These are phyloP conservation scores for Aphanoascus verrucosus DNA, from an alignment of 2,329 filamentous ascomycete species.

Conservation along the genomic window DNA sequence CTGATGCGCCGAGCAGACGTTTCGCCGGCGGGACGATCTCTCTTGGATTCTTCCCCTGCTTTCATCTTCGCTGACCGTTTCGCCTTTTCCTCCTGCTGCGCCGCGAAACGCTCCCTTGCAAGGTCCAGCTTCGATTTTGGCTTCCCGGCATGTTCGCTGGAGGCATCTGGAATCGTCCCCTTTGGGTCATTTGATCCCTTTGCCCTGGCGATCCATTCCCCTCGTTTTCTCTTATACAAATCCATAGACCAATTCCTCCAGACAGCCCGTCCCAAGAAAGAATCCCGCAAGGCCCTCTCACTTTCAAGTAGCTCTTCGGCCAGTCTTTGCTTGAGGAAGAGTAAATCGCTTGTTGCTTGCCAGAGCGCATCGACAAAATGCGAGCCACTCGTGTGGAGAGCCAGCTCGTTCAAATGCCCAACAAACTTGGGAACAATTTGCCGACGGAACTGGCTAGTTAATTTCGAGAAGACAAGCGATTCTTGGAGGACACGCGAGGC, in stretches of 20 bases:
- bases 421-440: slow-evolving; percentile 55
- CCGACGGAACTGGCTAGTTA: slow-evolving; percentile 47
- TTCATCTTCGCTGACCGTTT: slow-evolving; percentile 11
- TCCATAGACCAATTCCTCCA: slow-evolving; percentile 69
- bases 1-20: slow-evolving; percentile 9
- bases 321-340: slow-evolving; percentile 57
- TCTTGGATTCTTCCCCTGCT: neutral
- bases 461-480: slow-evolving; percentile 46
- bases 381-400: slow-evolving; percentile 52
- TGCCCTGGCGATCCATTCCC: slow-evolving; percentile 54
- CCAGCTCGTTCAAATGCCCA: slow-evolving; percentile 49
- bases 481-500: slow-evolving; percentile 55
- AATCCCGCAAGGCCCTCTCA: slow-evolving; percentile 53
- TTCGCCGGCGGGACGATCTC: slow-evolving; percentile 2
- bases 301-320: slow-evolving; percentile 51
- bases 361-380: slow-evolving; percentile 59
- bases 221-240: slow-evolving; percentile 52
- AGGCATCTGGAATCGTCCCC: slow-evolving; percentile 10
- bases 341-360: slow-evolving; percentile 51
- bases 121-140: slow-evolving; percentile 46
- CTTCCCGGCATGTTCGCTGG: slow-evolving; percentile 20
- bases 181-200: slow-evolving; percentile 39
- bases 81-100: slow-evolving; percentile 27
- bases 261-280: slow-evolving; percentile 53
- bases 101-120: slow-evolving; percentile 47